Conservation (phyloP, 2,329 filamentous ascomycete species). For the Cucurbitaria berberidis region DNA sequence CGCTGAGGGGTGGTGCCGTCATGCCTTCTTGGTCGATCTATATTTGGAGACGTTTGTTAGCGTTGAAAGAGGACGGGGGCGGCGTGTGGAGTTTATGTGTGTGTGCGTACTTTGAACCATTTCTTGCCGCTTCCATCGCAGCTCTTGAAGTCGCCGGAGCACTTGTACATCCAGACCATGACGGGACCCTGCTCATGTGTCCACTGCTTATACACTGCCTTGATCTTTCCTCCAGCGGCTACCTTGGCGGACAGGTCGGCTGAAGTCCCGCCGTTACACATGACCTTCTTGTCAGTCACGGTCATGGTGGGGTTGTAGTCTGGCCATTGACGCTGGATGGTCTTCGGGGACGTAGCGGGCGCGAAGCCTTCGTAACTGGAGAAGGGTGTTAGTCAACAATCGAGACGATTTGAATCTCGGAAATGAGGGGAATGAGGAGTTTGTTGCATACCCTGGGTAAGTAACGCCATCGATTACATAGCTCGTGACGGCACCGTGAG, state of each 20-base stretch:
- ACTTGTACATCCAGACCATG: conserved; percentile 63
- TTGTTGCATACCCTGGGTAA: conserved; percentile 37
- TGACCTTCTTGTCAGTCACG: conserved; percentile 58
- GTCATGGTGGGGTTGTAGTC: conserved; percentile 63
- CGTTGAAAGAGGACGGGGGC: background rate
- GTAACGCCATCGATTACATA: conserved; percentile 43
- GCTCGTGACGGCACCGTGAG: conserved; percentile 46
- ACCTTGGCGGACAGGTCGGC: conserved; percentile 54
- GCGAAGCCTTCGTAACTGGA: conserved; percentile 61
- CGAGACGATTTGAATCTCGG: too few species aligned
- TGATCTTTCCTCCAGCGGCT: conserved; percentile 58
- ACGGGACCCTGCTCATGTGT: conserved; percentile 65
- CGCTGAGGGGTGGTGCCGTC: conserved; percentile 54
- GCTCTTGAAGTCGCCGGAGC: conserved; percentile 54
- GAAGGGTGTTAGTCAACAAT: conserved; percentile 46
- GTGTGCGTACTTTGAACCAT: conserved; percentile 60
- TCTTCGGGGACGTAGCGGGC: conserved; percentile 55
- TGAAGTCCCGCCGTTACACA: conserved; percentile 59
- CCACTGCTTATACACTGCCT: conserved; percentile 64
- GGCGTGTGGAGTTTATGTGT: background rate
- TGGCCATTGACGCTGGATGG: conserved; percentile 65
- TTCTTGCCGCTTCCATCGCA: conserved; percentile 60
- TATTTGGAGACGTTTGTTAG: background rate
- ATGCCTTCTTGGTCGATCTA: conserved; percentile 59
- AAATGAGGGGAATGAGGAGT: conserved; percentile 36